Percentiles rank a stretch among this genome's conserved stretches.
Evolutionary conservation across 345 rosid genomes (phyloP).

Genomic region (Odontarrhena argentea): DNA sequence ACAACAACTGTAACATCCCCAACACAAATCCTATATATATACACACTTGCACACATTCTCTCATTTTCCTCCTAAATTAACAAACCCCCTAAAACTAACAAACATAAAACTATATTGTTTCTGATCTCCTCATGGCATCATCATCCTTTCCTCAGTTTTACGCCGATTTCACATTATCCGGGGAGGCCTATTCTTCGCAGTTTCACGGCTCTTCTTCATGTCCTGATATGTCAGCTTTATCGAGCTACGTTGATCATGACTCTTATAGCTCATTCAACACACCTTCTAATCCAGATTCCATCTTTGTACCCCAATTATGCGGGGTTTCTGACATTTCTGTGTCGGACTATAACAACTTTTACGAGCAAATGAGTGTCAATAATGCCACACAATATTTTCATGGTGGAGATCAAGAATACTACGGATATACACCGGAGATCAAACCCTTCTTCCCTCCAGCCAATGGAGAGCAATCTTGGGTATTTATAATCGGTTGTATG

Average conservation of each 20-base stretch:
- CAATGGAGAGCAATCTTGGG: conserved; percentile 49
- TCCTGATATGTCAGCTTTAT: conserved; percentile 34
- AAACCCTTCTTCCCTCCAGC: conserved; percentile 49
- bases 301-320: conserved; percentile 24
- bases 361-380: conserved; percentile 29
- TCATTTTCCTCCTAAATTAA: conserved; percentile 33
- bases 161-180: conserved; percentile 47
- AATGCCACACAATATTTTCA: conserved; percentile 42
- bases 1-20: conserved; percentile 40
- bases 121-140: conserved; percentile 52
- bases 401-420: conserved; percentile 55
- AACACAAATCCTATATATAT: conserved; percentile 21
- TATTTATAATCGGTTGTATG: conserved; percentile 13
- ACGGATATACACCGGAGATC: conserved; percentile 46
- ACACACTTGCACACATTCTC: conserved; percentile 34
- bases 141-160: conserved; percentile 56
- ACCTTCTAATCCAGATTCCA: conserved; percentile 29
- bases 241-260: conserved; percentile 25
- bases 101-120: conserved; percentile 23
- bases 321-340: conserved; percentile 48
- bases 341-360: conserved; percentile 42
- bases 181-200: conserved; percentile 41
- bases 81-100: neutral
- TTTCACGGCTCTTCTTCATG: conserved; percentile 35
- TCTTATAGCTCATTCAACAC: conserved; percentile 29